Conservation (phyloP, 768 basidiomycete genomes). For the Rhodocollybia butyracea region DNA sequence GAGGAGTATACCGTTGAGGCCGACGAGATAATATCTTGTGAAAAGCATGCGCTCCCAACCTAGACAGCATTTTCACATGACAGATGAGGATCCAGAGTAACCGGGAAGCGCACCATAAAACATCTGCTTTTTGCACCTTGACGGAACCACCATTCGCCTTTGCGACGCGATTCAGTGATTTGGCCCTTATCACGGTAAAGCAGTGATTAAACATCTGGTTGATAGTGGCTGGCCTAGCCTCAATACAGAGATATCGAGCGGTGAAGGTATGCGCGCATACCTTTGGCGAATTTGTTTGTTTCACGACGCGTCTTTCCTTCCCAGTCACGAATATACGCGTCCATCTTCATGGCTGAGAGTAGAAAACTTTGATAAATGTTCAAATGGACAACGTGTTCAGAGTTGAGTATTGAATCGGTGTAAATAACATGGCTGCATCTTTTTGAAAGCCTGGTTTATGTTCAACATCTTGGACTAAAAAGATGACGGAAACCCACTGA, state of each 20-base stretch:
- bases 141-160: constrained; percentile 33
- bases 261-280: too few species aligned
- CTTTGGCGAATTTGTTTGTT: constrained; percentile 48
- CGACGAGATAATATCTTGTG: constrained; percentile 56
- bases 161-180: constrained; percentile 38
- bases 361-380: constrained; percentile 90
- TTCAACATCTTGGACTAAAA: neutral
- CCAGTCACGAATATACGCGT: constrained; percentile 73
- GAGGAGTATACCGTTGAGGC: constrained; percentile 40
- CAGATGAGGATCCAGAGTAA: neutral
- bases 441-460: constrained; percentile 56
- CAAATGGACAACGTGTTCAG: constrained; percentile 53
- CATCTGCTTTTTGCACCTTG: constrained; percentile 44
- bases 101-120: constrained; percentile 54
- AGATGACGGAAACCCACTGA: constrained; percentile 19
- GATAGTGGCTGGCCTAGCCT: constrained; percentile 49
- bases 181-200: constrained; percentile 48
- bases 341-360: constrained; percentile 82
- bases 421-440: constrained; percentile 78
- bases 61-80: constrained; percentile 22
- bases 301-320: constrained; percentile 35
- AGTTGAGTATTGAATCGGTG: constrained; percentile 71
- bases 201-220: constrained; percentile 57
- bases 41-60: constrained; percentile 85
- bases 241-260: too few species aligned